phyloP scores from a whole-genome alignment of 106 monocot genomes.

The Allium cepa region DNA sequence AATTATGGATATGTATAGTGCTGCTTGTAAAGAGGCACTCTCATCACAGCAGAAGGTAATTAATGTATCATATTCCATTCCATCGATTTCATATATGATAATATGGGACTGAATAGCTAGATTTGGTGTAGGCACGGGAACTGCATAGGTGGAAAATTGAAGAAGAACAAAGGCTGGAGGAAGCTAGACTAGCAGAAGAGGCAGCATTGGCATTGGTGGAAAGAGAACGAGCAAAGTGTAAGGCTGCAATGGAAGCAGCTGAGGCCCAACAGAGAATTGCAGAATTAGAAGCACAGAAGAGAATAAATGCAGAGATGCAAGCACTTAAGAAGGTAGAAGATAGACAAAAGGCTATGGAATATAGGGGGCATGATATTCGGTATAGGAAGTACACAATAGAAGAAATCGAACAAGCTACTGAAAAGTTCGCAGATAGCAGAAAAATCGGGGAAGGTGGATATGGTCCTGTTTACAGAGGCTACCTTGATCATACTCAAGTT shows the following conservation, averaged over 20 bases:
- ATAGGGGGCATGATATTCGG: conserved; percentile 16
- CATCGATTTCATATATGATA: neutral
- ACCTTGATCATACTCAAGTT: conserved; percentile 23
- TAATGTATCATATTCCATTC: neutral
- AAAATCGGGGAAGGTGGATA: conserved; percentile 62
- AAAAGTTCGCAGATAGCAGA: conserved; percentile 24
- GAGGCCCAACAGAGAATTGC: conserved; percentile 50
- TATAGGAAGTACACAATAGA: conserved; percentile 64
- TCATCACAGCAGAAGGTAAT: conserved; percentile 53
- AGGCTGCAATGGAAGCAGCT: conserved; percentile 56
- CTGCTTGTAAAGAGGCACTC: conserved; percentile 73
- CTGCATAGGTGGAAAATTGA: conserved; percentile 58
- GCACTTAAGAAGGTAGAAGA: conserved; percentile 42
- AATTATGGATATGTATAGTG: conserved; percentile 85
- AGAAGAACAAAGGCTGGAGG: conserved; percentile 41
- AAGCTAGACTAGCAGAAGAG: conserved; percentile 42
- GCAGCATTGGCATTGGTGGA: conserved; percentile 40
- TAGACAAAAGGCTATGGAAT: conserved; percentile 28
- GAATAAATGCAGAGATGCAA: conserved; percentile 51
- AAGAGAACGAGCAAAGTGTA: conserved; percentile 22
- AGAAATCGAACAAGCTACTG: conserved; percentile 49
- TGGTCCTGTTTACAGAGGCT: conserved; percentile 34
- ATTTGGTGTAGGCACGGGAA: conserved; percentile 37
- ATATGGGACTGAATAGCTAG: too few species aligned
- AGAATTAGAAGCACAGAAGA: conserved; percentile 50